phyloP scores from a whole-genome alignment of 2,329 filamentous ascomycete species.

The Colletotrichum lindemuthianum region DNA sequence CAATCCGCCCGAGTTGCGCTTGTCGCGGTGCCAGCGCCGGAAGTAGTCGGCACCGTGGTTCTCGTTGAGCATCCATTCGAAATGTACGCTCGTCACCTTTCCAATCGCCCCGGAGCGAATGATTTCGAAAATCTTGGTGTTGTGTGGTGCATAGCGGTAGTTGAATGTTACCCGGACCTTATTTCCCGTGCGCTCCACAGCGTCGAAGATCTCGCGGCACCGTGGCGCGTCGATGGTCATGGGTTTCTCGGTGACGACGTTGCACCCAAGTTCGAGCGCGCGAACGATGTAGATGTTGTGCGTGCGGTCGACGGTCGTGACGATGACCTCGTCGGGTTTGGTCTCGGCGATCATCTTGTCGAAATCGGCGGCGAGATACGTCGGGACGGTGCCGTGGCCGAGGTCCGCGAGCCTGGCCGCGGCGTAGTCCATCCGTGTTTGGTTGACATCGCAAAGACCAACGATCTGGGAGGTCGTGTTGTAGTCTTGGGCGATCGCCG shows the following conservation, averaged over 20 bases:
- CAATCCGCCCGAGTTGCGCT: conserved; percentile 58
- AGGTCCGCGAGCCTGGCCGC: conserved; percentile 58
- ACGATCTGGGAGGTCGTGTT: conserved; percentile 60
- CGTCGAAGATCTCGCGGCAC: conserved; percentile 64
- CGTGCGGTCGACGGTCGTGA: conserved; percentile 71
- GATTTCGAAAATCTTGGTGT: conserved; percentile 59
- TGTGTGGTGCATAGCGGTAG: conserved; percentile 62
- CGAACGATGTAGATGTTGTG: conserved; percentile 69
- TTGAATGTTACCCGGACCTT: conserved; percentile 60
- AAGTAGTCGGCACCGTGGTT: conserved; percentile 61
- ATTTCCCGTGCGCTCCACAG: conserved; percentile 57
- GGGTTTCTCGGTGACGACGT: conserved; percentile 62
- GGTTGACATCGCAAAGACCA: conserved; percentile 68
- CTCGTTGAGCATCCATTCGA: conserved; percentile 62
- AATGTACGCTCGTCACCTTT: conserved; percentile 55
- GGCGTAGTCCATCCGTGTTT: conserved; percentile 67
- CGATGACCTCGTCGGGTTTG: conserved; percentile 68
- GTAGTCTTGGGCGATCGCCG: conserved; percentile 65
- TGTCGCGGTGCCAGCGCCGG: conserved; percentile 61
- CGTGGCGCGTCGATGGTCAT: conserved; percentile 63
- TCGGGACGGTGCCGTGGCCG: conserved; percentile 60
- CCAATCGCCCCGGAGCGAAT: conserved; percentile 56
- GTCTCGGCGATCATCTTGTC: conserved; percentile 67
- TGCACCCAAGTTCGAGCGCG: conserved; percentile 61
- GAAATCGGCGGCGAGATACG: conserved; percentile 64